These are phyloP conservation scores for Picea abies DNA, from an alignment of 83 land plant species.

Conservation along the genomic window DNA sequence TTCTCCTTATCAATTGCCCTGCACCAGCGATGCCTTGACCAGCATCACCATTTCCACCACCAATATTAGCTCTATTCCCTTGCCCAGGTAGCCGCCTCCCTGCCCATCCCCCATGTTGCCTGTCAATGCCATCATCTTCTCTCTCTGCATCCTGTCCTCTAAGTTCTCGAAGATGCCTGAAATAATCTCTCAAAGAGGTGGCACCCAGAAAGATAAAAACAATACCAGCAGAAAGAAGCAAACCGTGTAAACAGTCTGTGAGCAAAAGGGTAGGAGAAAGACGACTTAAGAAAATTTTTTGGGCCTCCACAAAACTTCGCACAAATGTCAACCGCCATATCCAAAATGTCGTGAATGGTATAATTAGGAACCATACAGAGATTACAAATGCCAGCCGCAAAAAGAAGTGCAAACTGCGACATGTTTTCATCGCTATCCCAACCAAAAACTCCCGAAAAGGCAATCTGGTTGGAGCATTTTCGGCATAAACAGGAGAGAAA, in stretches of 20 bases:
- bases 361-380: slow-evolving; percentile 93
- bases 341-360: slow-evolving; percentile 97
- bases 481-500: slow-evolving; percentile 97
- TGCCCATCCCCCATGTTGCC: slow-evolving; percentile 62
- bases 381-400: slow-evolving; percentile 86
- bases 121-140: slow-evolving; percentile 70
- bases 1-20: slow-evolving; percentile 81
- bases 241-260: slow-evolving; percentile 94
- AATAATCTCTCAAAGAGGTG: slow-evolving; percentile 90
- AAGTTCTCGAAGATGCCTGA: slow-evolving; percentile 81
- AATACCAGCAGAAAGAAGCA: slow-evolving; percentile 91
- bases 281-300: slow-evolving; percentile 74
- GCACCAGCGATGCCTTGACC: slow-evolving; percentile 89
- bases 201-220: slow-evolving; percentile 97
- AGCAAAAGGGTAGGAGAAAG: slow-evolving; percentile 65
- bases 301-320: slow-evolving; percentile 83
- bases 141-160: slow-evolving; percentile 68
- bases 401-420: slow-evolving; percentile 81
- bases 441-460: slow-evolving; percentile 86
- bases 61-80: slow-evolving; percentile 52
- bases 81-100: slow-evolving; percentile 59
- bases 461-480: slow-evolving; percentile 89
- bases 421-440: slow-evolving; percentile 89
- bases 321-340: slow-evolving; percentile 93
- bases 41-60: slow-evolving; percentile 50